phyloP scores from a whole-genome alignment of 805 yeast species.

The Wickerhamiella australiensis region DNA sequence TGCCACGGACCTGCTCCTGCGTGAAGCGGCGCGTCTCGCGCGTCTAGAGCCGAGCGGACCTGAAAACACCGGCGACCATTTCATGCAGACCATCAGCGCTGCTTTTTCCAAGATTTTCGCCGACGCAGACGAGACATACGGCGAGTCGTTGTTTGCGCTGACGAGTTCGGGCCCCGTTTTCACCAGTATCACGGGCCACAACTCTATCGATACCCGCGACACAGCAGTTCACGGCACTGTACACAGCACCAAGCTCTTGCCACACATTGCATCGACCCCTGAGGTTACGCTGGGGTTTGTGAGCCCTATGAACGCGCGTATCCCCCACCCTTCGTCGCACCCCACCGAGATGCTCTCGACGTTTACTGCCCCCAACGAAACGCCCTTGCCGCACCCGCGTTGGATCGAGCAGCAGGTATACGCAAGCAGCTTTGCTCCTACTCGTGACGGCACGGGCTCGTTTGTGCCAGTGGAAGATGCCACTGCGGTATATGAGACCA shows the following conservation, averaged over 20 bases:
- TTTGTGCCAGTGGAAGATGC: constrained; percentile 18
- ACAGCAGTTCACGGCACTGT: constrained; percentile 57
- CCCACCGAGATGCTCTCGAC: constrained; percentile 40
- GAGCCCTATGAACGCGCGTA: constrained; percentile 35
- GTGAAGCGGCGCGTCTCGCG: constrained; percentile 27
- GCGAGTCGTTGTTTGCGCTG: constrained; percentile 55
- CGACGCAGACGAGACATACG: constrained; percentile 73
- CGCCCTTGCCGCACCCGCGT: constrained; percentile 46
- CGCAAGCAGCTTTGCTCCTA: constrained; percentile 51
- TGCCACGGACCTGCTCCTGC: constrained; percentile 25
- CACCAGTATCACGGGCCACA: constrained; percentile 56
- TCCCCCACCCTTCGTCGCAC: constrained; percentile 40
- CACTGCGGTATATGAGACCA: constrained; percentile 17
- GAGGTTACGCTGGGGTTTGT: constrained; percentile 31
- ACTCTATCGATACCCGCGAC: constrained; percentile 64
- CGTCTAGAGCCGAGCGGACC: constrained; percentile 16
- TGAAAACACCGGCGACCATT: constrained; percentile 18
- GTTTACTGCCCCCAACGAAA: constrained; percentile 29
- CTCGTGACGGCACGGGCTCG: constrained; percentile 46
- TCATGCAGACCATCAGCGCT: constrained; percentile 16
- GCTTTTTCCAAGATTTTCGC: constrained; percentile 33
- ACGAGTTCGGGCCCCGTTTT: constrained; percentile 68
- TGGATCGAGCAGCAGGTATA: constrained; percentile 48
- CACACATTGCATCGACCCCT: constrained; percentile 33
- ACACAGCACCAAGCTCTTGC: constrained; percentile 53